phyloP scores from a whole-genome alignment of 176 grass and related monocot genomes.

The Stipa capillata region DNA sequence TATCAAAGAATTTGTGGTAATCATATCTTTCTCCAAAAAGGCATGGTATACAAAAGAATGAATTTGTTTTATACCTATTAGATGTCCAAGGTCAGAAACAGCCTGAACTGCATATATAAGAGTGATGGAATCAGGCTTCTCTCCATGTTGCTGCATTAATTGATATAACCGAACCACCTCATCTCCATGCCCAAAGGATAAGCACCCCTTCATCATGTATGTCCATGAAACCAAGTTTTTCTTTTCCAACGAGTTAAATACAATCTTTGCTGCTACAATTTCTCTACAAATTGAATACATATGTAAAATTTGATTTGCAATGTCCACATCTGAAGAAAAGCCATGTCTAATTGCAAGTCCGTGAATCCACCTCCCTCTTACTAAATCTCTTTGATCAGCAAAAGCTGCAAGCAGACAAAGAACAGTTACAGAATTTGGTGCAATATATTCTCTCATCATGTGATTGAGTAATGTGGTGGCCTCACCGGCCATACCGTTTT shows the following conservation, averaged over 20 bases:
- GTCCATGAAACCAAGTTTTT: constrained; percentile 60
- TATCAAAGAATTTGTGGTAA: constrained; percentile 39
- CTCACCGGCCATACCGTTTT: constrained; percentile 12
- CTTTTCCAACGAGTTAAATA: constrained; percentile 26
- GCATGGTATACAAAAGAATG: constrained; percentile 32
- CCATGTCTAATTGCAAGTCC: constrained; percentile 25
- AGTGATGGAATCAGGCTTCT: constrained; percentile 23
- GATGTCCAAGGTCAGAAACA: constrained; percentile 34
- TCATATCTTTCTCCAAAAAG: constrained; percentile 22
- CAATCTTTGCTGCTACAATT: constrained; percentile 7
- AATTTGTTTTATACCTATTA: constrained; percentile 37
- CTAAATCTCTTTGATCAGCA: constrained; percentile 23
- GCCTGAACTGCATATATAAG: constrained; percentile 30
- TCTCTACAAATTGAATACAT: constrained; percentile 36
- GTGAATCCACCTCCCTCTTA: constrained; percentile 34
- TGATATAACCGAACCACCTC: constrained; percentile 21
- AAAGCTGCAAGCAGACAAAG: constrained; percentile 29
- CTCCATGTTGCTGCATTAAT: constrained; percentile 21
- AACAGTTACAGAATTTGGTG: constrained; percentile 29
- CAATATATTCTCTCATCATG: constrained; percentile 15
- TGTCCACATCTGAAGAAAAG: constrained; percentile 31
- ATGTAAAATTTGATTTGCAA: constrained; percentile 40
- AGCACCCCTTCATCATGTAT: constrained; percentile 40
- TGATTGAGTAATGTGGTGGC: constrained; percentile 20
- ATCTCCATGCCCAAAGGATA: constrained; percentile 27